Base-by-base conservation (phyloP, 129 eudicot genomes). In the Arctium minus region DNA sequence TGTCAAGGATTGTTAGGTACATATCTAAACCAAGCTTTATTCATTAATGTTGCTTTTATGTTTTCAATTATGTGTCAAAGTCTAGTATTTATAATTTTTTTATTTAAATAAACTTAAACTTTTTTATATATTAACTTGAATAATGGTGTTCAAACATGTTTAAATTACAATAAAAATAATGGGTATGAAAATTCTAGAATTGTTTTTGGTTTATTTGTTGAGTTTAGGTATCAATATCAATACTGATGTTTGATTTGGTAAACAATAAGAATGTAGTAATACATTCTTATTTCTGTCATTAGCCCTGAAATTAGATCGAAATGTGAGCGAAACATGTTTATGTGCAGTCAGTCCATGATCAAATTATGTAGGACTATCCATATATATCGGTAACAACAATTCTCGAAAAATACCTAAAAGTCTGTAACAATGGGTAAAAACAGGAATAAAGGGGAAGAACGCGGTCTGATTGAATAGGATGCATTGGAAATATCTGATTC, bases 1-100 rank as follows among this genome's bases (percentile, higher is more conserved):
- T 65, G 65, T 32, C 67, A 39, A 68, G 67, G 64, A 13, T 6
- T 79, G 48, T 70, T 69, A 6, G 83, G 82, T 70, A 79, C 13
- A 7, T 40, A 38, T 46, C 31, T 39, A 22, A 78, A 62, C 38
- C 56, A 3, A 37, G 18, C 6, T 37, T 11, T 79, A 15, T 67
- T 17, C 38, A 67, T 79, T 12, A 38, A 76, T 76, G 80, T 76
- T 38, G 36, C 35, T 46, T 75, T 17, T 60, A 17, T n/a, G 68
- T n/a, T 56, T 56, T 56, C 22, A 56, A 53, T 5, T 56, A 15
- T 56, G 27, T 56, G 65, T 5, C 6, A 3, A 17, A 15, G 27
- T 56, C 65, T 56, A 56, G 6, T 56, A 50, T 56, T 56, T 56
- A 56, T 56, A n/a, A 56, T 56, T 15, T 56, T 8, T 22, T 22